These are phyloP conservation scores for Antrodiella citrinella DNA, from an alignment of 768 basidiomycete species.

Conservation along the genomic window DNA sequence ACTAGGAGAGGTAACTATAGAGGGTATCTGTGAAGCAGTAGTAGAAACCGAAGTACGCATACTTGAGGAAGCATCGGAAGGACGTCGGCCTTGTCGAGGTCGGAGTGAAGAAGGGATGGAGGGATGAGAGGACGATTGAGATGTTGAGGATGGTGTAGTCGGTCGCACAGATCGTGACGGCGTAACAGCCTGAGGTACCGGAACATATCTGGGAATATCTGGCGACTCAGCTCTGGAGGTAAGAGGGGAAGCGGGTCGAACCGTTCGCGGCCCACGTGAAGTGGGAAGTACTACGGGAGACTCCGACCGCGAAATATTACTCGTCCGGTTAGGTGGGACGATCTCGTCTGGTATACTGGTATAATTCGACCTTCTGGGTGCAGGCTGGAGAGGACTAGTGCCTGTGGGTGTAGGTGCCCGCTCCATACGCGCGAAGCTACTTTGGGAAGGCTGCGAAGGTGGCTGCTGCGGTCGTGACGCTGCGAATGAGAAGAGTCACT, in stretches of 20 bases:
- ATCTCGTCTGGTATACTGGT: not conserved
- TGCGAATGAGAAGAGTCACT: too few relatives aligned
- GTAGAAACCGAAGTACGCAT: slow-evolving; percentile 12
- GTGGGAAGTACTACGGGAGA: not conserved
- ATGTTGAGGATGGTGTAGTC: not conserved
- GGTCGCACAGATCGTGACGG: slow-evolving; percentile 6
- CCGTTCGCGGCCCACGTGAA: not conserved
- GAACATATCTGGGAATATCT: slow-evolving; percentile 3
- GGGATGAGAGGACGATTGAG: slow-evolving; percentile 11
- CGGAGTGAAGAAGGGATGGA: slow-evolving; percentile 23
- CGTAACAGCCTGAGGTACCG: slow-evolving; percentile 2
- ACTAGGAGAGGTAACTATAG: slow-evolving; percentile 6
- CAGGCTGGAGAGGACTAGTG: slow-evolving; percentile 15
- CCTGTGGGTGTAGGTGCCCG: slow-evolving; percentile 22
- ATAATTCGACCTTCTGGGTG: slow-evolving; percentile 12
- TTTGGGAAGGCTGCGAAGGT: slow-evolving; percentile 6
- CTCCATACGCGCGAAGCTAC: slow-evolving; percentile 17
- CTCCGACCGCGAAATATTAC: not conserved
- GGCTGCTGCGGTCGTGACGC: slow-evolving; percentile 10
- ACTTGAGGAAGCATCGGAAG: slow-evolving; percentile 32
- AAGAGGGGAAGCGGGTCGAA: slow-evolving; percentile 2
- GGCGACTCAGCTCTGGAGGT: slow-evolving; percentile 4
- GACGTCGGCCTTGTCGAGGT: slow-evolving; percentile 31
- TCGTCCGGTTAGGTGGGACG: not conserved
- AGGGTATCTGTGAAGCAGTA: slow-evolving; percentile 15